Evolutionary conservation across 306 rosid species (phyloP), one percentile per base, ranked within the genome.

Genomic region (Vigna unguiculata): DNA sequence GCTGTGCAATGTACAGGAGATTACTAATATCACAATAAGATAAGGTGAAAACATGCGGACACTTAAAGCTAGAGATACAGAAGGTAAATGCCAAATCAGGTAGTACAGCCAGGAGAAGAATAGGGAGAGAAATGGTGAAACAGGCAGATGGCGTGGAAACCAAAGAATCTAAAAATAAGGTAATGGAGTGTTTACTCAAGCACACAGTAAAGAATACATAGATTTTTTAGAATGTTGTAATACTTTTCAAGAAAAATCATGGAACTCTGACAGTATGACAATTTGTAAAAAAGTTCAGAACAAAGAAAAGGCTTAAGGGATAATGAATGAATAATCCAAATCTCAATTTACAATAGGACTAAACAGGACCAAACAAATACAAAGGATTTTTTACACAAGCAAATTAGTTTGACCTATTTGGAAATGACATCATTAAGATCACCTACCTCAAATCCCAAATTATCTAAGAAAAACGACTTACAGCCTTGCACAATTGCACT

Each of bases 401-500:
- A 55, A 55, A 22, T 15, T 12, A 0, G 3, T 55, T 55, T 55
- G 32, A 22, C 8, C 4, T 30, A 55, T 21, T 11, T 13, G 8
- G 16, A 21, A 55, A 55, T 4, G 16, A 55, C 11, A 21, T 21
- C 34, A 22, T 55, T 22, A 22, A 20, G 62, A 75, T 69, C 22
- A 12, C 12, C 48, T 51, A n/a, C 9, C 47, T 19, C 32, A 28
- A 70, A 51, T 51, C 62, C 63, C 47, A 70, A 70, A 47, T 30
- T 14, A 60, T 32, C 21, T 60, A 30, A 60, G 19, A 30, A 53
- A 53, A 7, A 19, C 21, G 0, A 28, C 9, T 59, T 30, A 28
- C 20, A 25, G 41, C 65, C 40, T 28, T 25, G 15, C 47, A 61
- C 46, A 28, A 20, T 30, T 43, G 28, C 51, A 68, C 12, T 45